phyloP scores from a whole-genome alignment of 192 early-diverging fungal genomes.

The Backusella mclennaniae region DNA sequence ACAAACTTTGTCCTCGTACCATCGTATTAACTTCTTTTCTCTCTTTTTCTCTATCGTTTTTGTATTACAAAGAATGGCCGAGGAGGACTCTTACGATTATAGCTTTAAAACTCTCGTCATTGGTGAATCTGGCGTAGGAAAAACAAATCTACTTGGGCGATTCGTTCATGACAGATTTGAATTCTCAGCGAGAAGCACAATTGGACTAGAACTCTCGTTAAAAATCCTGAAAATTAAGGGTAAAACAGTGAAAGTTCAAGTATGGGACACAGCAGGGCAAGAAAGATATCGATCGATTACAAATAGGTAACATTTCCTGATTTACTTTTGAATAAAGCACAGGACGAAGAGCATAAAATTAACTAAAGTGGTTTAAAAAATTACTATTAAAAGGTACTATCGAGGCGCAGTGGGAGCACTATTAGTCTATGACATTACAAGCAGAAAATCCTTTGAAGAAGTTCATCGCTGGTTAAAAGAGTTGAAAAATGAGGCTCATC shows the following conservation, averaged over 20 bases:
- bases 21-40: background rate
- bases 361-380: background rate
- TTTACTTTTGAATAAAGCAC: background rate
- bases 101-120: conserved; percentile 60
- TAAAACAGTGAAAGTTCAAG: conserved; percentile 72
- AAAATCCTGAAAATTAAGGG: conserved; percentile 30
- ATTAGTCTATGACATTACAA: conserved; percentile 69
- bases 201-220: conserved; percentile 41
- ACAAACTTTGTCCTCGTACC: background rate
- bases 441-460: conserved; percentile 67
- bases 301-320: conserved; percentile 31
- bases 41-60: background rate
- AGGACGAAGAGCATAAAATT: background rate
- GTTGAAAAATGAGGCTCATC: conserved; percentile 85
- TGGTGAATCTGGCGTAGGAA: conserved; percentile 52
- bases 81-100: conserved; percentile 43
- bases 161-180: conserved; percentile 48
- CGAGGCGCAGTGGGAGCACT: conserved; percentile 73
- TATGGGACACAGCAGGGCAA: conserved; percentile 86
- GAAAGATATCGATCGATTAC: conserved; percentile 80
- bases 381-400: conserved; percentile 61
- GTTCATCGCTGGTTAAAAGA: conserved; percentile 80
- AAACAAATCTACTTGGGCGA: conserved; percentile 41
- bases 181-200: conserved; percentile 40
- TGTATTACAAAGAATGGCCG: background rate